Evolutionary conservation across 208 protist species (phyloP), one percentile per base, ranked within the genome.

Genomic region (Strigomonas oncopelti): DNA sequence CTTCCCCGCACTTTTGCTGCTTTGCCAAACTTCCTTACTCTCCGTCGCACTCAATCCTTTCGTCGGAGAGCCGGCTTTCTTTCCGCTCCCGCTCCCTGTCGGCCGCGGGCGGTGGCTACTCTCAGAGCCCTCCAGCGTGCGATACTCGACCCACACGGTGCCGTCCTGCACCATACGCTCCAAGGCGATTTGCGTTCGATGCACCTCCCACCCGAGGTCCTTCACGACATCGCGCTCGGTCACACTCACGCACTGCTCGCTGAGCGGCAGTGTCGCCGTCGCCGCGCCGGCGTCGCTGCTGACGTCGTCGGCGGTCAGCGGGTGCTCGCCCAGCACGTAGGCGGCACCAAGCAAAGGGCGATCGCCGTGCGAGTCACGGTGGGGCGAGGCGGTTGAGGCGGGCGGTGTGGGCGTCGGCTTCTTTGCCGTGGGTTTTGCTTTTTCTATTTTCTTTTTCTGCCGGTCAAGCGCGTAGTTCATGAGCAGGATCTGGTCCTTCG

Each of bases 101-200:
- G 56, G 11, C 29, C 25, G 56, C 3, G 34, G 34, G 9, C 34
- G 34, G 13, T 45, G 24, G 46, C 60, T 54, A 32, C 22, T 52
- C 20, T 64, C 38, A 3, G 38, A 34, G 27, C 36, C 28, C 8
- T 53, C 20, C 20, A 48, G 14, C 31, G 14, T 59, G 1, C 69
- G 66, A 28, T 82, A 69, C 20, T 92, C 85, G 18, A 95, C 75
- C 88, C 90, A 95, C 29, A 91, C 85, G 16, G 86, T 81, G 20
- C 90, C 90, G 18, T 85, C 79, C 59, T 92, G 87, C 64, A 95
- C 78, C 72, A 91, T 78, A 11, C 83, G 73, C 72, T 81, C 56
- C 42, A 95, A 60, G 8, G 74, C 83, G 0, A 81, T 81, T 1
- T 83, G 70, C 27, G 77, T 77, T 31, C 90, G 84, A 65, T 95